Evolutionary conservation across 306 rosid species (phyloP).

Genomic region (Rosa multiflora): DNA sequence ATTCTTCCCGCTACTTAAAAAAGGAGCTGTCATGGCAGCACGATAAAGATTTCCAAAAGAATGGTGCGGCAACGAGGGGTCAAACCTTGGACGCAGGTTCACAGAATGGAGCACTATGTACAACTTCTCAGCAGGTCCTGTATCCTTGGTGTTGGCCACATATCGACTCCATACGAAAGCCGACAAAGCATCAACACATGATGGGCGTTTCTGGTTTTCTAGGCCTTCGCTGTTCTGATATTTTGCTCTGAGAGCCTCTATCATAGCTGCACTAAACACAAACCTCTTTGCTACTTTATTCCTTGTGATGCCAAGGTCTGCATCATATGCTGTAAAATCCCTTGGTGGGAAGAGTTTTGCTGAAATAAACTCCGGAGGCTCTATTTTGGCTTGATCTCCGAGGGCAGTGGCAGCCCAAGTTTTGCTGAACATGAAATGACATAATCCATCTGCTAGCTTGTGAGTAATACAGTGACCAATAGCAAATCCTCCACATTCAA

Average conservation of each 20-base stretch:
- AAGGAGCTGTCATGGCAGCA: background rate
- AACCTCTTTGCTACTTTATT: background rate
- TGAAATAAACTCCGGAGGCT: conserved; percentile 32
- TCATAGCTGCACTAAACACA: background rate
- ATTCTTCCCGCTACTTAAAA: background rate
- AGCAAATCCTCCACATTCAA: conserved; percentile 30
- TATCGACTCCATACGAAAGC: conserved; percentile 12
- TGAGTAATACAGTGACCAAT: conserved; percentile 30
- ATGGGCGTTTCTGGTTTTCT: background rate
- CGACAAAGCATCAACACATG: conserved; percentile 12
- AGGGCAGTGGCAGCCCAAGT: conserved; percentile 28
- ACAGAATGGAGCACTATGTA: conserved; percentile 2
- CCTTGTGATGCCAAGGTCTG: background rate
- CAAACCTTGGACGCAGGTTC: conserved; percentile 22
- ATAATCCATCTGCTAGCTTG: conserved; percentile 28
- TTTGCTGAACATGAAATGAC: conserved; percentile 12
- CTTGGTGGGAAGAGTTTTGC: conserved; percentile 11
- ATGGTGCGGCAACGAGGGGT: conserved; percentile 17
- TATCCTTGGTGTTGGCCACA: background rate
- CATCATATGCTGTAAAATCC: background rate
- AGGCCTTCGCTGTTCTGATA: background rate
- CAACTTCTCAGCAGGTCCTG: background rate
- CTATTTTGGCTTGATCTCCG: background rate
- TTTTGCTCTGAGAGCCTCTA: background rate
- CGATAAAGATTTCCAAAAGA: conserved; percentile 20